Percentiles rank a stretch among this genome's conserved stretches.
phyloP scores from a whole-genome alignment of 2,329 filamentous ascomycete genomes.

The Plectosphaerella sp. region DNA sequence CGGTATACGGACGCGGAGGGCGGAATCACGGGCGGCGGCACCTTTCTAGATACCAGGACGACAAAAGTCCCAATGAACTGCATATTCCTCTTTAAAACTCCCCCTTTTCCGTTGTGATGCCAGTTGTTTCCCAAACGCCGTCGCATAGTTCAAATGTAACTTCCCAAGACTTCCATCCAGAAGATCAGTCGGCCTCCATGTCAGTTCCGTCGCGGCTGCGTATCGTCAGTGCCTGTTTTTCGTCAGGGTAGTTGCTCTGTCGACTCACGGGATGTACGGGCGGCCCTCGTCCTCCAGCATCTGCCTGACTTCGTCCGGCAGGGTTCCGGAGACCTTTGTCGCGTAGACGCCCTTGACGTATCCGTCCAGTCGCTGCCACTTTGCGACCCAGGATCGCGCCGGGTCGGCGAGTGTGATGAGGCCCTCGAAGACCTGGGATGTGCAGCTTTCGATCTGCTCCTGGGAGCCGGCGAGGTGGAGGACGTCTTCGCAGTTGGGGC shows the following conservation, averaged over 20 bases:
- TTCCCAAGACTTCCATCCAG: too few relatives aligned
- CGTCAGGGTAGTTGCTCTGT: neutral
- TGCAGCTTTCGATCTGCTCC: conserved; percentile 87
- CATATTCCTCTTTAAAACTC: conserved; percentile 6
- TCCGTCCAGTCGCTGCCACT: conserved; percentile 86
- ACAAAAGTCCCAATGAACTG: conserved; percentile 5
- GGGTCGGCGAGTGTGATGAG: conserved; percentile 82
- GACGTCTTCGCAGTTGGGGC: conserved; percentile 94
- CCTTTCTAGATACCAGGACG: conserved; percentile 22
- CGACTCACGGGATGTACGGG: conserved; percentile 60
- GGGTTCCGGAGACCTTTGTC: conserved; percentile 83
- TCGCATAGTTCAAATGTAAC: conserved; percentile 10
- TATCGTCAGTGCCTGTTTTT: conserved; percentile 3
- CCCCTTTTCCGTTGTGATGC: neutral
- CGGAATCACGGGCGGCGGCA: neutral
- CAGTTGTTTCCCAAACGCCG: conserved; percentile 20
- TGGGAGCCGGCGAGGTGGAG: conserved; percentile 74
- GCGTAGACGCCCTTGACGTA: conserved; percentile 91
- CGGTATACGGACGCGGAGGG: neutral
- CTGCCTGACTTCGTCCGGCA: conserved; percentile 61
- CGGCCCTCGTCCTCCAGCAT: conserved; percentile 60
- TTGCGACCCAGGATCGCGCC: conserved; percentile 87
- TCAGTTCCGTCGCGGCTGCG: conserved; percentile 52
- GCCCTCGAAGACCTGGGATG: conserved; percentile 93
- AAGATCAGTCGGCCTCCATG: conserved; percentile 39